phyloP scores from a whole-genome alignment of 768 basidiomycete species.

The Kwoniella newhampshirensis region DNA sequence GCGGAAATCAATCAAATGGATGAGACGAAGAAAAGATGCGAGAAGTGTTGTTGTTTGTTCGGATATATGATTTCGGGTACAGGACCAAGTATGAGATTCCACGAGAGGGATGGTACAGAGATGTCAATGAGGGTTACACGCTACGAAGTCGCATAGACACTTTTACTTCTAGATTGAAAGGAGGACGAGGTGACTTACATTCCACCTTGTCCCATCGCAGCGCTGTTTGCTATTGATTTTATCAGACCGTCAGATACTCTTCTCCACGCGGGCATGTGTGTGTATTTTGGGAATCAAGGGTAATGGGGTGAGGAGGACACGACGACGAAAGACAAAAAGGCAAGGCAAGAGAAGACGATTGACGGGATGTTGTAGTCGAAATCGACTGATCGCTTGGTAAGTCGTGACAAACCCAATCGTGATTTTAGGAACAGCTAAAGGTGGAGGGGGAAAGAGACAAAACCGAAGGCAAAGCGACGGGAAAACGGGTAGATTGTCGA shows the following conservation, averaged over 20 bases:
- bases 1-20: constrained; percentile 1
- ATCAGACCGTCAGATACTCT: constrained; percentile 22
- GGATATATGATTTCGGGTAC: background rate
- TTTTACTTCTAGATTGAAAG: no score
- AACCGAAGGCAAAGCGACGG: no score
- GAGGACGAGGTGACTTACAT: constrained; percentile 24
- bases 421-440: background rate
- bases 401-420: background rate
- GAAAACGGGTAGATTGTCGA: no score
- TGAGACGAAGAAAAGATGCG: background rate
- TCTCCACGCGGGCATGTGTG: constrained; percentile 9
- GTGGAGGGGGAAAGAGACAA: no score
- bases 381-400: background rate
- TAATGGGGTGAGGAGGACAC: background rate
- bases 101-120: background rate
- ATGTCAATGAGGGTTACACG: no score
- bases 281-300: constrained; percentile 3
- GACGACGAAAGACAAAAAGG: background rate
- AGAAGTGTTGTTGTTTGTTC: background rate
- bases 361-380: background rate
- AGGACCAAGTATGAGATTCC: constrained; percentile 8
- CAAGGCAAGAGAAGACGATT: background rate
- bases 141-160: no score
- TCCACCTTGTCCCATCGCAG: constrained; percentile 18
- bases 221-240: constrained; percentile 14